phyloP scores from a whole-genome alignment of 1,139 yeast species.

The Geotrichum restrictum region DNA sequence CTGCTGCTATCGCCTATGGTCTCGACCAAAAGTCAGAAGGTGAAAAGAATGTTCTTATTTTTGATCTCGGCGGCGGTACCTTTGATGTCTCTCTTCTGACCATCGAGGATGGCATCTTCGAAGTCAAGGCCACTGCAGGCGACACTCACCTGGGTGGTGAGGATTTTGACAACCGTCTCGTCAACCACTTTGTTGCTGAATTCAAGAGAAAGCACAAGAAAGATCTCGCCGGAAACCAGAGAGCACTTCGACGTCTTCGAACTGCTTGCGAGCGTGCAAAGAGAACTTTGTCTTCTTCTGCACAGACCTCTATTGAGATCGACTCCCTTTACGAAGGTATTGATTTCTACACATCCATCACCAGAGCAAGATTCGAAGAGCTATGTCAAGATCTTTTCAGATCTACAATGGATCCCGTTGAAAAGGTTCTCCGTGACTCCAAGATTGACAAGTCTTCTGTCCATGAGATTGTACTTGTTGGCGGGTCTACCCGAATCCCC shows the following conservation, averaged over 20 bases:
- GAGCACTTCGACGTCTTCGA: constrained; percentile 97
- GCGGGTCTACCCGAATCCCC: constrained; percentile 99
- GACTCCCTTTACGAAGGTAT: constrained; percentile 96
- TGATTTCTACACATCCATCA: constrained; percentile 92
- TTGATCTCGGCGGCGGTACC: too few species aligned
- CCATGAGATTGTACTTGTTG: constrained; percentile 95
- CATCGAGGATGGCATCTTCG: constrained; percentile 98
- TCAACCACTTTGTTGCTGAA: constrained; percentile 88
- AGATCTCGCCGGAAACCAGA: constrained; percentile 86
- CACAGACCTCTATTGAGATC: constrained; percentile 94
- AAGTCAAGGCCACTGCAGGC: constrained; percentile 99
- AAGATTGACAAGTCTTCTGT: constrained; percentile 83
- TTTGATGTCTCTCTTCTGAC: constrained; percentile 95
- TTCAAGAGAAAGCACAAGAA: constrained; percentile 95
- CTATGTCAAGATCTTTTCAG: constrained; percentile 93
- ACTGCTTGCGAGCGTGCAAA: constrained; percentile 99
- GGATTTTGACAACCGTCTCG: too few species aligned
- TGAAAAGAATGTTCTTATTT: constrained; percentile 84
- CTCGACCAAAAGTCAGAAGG: constrained; percentile 84
- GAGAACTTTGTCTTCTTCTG: constrained; percentile 95
- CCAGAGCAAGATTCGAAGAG: constrained; percentile 99
- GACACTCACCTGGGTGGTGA: constrained; percentile 99
- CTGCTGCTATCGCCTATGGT: constrained; percentile 97
- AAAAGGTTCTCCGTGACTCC: constrained; percentile 92
- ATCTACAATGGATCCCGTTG: constrained; percentile 94